Evolutionary conservation across 1,139 yeast species (phyloP).

Genomic region (Diutina catenulata): DNA sequence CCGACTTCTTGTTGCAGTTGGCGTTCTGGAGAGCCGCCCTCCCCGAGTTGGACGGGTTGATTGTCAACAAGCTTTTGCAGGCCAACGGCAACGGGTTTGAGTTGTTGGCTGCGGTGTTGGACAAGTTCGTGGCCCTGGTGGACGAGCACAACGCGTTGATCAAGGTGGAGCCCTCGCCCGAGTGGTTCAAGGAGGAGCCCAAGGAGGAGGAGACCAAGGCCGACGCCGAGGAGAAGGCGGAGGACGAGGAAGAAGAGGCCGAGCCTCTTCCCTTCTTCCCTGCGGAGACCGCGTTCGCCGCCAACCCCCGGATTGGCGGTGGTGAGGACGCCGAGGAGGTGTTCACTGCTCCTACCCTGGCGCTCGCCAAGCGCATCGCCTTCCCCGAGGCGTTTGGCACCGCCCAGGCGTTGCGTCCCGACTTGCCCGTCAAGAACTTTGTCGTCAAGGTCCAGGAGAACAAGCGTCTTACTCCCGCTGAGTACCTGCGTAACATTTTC

Average conservation of each 20-base stretch:
- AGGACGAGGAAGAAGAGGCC: conserved; percentile 9
- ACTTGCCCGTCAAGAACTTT: conserved; percentile 74
- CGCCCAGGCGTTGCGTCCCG: conserved; percentile 64
- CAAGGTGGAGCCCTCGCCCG: conserved; percentile 30
- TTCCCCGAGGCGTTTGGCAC: conserved; percentile 73
- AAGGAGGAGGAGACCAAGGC: conserved; percentile 12
- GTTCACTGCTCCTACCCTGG: conserved; percentile 27
- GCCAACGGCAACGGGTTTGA: conserved; percentile 79
- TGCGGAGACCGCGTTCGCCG: conserved; percentile 45
- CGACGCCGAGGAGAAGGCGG: conserved; percentile 11
- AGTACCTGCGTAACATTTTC: conserved; percentile 91
- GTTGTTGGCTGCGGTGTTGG: conserved; percentile 71
- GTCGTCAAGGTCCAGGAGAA: conserved; percentile 86
- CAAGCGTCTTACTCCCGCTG: conserved; percentile 83
- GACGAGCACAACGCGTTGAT: conserved; percentile 37
- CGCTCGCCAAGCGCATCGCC: conserved; percentile 58
- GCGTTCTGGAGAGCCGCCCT: conserved; percentile 69
- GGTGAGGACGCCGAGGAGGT: conserved; percentile 22
- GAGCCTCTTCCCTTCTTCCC: conserved; percentile 35
- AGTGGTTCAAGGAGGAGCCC: conserved; percentile 23
- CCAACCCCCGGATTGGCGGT: conserved; percentile 43
- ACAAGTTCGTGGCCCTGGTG: conserved; percentile 48
- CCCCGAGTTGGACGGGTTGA: conserved; percentile 51
- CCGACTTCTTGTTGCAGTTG: conserved; percentile 63
- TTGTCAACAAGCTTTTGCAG: conserved; percentile 70